These are phyloP conservation scores for Cercospora sojina DNA, from an alignment of 2,329 filamentous ascomycete species.

Conservation along the genomic window DNA sequence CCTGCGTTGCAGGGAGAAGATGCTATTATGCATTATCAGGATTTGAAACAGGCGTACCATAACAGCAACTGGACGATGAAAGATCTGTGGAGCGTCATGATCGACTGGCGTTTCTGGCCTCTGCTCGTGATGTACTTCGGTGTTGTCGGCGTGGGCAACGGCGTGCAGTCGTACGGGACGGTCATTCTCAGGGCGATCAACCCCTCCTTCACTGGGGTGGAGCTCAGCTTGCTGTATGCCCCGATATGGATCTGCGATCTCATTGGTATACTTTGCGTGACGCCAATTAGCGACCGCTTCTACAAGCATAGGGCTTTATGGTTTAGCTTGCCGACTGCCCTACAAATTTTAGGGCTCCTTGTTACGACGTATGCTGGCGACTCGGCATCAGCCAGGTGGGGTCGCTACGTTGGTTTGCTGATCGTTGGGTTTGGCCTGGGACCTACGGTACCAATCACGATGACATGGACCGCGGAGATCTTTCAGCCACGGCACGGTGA, in stretches of 20 bases:
- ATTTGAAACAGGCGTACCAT: constrained; percentile 78
- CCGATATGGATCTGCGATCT: constrained; percentile 87
- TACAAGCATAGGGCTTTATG: constrained; percentile 75
- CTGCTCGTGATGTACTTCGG: constrained; percentile 90
- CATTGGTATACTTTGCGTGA: constrained; percentile 80
- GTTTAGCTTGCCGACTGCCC: constrained; percentile 71
- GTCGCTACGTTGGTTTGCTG: constrained; percentile 82
- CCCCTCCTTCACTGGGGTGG: constrained; percentile 67
- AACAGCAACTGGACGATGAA: constrained; percentile 68
- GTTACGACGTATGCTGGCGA: constrained; percentile 73
- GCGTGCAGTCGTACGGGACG: constrained; percentile 82
- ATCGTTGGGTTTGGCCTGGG: constrained; percentile 89
- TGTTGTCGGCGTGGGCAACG: constrained; percentile 88
- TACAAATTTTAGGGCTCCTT: constrained; percentile 81
- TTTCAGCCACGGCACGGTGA: constrained; percentile 88
- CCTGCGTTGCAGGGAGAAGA: constrained; percentile 76
- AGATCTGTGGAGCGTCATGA: constrained; percentile 68
- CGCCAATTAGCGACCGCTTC: constrained; percentile 83
- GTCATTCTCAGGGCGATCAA: constrained; percentile 82
- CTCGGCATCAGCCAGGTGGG: constrained; percentile 63
- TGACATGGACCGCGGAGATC: constrained; percentile 90
- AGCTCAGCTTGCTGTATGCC: constrained; percentile 79
- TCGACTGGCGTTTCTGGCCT: constrained; percentile 88
- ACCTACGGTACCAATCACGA: constrained; percentile 86
- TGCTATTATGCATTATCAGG: constrained; percentile 77